A percentile compares a stretch with the other conserved stretches of the same genome.
phyloP scores from a whole-genome alignment of 2,329 filamentous ascomycete genomes.

The Penicillium sp. region DNA sequence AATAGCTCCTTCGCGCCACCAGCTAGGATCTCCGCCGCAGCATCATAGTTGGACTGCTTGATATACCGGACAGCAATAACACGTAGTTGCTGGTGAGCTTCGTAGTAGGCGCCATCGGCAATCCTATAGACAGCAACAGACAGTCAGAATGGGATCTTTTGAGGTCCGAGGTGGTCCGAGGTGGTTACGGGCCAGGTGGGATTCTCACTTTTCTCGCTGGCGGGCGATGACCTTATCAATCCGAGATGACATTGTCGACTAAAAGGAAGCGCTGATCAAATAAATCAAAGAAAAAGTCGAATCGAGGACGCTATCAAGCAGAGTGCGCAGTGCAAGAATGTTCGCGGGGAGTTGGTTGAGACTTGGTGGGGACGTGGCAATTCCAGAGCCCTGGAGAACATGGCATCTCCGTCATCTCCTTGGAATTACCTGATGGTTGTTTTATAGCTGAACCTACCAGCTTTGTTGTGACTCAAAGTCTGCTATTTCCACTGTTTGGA shows the following conservation, averaged over 20 bases:
- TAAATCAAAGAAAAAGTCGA: background rate
- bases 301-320: conserved; percentile 1
- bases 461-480: background rate
- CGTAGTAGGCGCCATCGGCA: conserved; percentile 88
- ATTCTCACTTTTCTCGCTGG: conserved; percentile 70
- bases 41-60: conserved; percentile 79
- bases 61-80: conserved; percentile 92
- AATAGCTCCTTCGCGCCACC: conserved; percentile 82
- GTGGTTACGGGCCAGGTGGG: background rate
- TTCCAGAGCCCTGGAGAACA: conserved; percentile 2
- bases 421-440: background rate
- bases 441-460: background rate
- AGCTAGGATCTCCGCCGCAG: conserved; percentile 83
- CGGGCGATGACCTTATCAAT: conserved; percentile 71
- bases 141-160: conserved; percentile 16
- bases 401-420: conserved; percentile 6
- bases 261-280: background rate
- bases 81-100: conserved; percentile 96
- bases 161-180: background rate
- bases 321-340: conserved; percentile 6
- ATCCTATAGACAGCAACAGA: conserved; percentile 58
- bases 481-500: background rate
- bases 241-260: conserved; percentile 40
- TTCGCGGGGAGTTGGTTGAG: conserved; percentile 19
- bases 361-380: conserved; percentile 22